These are phyloP conservation scores for Tricholoma bakamatsutake DNA, from an alignment of 768 basidiomycete genomes.

Conservation along the genomic window DNA sequence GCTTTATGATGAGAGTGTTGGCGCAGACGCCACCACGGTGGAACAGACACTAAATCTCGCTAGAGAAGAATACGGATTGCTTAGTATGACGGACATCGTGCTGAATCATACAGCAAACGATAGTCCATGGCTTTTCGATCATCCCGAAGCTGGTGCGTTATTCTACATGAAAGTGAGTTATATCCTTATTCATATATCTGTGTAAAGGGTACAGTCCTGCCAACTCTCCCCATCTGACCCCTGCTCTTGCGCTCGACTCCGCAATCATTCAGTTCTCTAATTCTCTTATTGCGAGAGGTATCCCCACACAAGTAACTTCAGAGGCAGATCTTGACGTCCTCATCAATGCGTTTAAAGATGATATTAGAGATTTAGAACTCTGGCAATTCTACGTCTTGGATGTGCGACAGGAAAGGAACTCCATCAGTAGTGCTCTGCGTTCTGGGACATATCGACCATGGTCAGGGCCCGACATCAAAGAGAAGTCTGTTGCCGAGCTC, in stretches of 20 bases:
- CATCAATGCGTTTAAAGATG: conserved; percentile 53
- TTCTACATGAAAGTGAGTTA: not conserved
- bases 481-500: conserved; percentile 58
- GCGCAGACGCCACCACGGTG: conserved; percentile 52
- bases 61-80: conserved; percentile 79
- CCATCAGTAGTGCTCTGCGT: conserved; percentile 49
- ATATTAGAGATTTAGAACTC: conserved; percentile 60
- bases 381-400: conserved; percentile 97
- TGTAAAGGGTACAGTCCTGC: conserved; percentile 76
- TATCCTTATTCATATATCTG: not conserved
- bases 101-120: conserved; percentile 97
- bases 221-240: conserved; percentile 87
- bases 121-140: conserved; percentile 83
- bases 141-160: conserved; percentile 86
- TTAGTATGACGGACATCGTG: conserved; percentile 92
- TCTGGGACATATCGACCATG: conserved; percentile 46
- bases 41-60: conserved; percentile 64
- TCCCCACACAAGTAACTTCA: conserved; percentile 67
- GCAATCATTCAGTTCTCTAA: conserved; percentile 79
- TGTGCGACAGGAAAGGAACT: conserved; percentile 52
- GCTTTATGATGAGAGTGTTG: conserved; percentile 71
- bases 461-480: conserved; percentile 52
- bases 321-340: conserved; percentile 65
- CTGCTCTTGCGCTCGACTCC: conserved; percentile 89
- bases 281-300: conserved; percentile 53